A percentile compares a stretch with the other conserved stretches of the same genome.
Evolutionary conservation across 768 basidiomycete species (phyloP).

Genomic region (Ramaria sp.): DNA sequence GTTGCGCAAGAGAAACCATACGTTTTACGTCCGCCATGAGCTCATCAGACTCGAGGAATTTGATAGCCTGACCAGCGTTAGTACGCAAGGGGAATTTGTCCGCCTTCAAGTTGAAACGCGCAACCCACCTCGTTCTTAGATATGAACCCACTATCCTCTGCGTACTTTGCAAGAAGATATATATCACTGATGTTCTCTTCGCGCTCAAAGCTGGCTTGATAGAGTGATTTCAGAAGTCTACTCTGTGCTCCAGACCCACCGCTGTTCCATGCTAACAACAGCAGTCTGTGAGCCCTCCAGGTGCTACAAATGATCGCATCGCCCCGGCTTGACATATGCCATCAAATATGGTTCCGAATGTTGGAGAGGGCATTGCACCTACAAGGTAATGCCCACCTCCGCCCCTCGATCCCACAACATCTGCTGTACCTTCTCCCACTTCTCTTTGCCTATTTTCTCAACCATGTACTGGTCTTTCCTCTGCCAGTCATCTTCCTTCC

Average conservation of each 20-base stretch:
- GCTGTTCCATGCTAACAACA: constrained; percentile 53
- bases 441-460: constrained; percentile 43
- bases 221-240: constrained; percentile 44
- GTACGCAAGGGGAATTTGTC: neutral
- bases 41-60: constrained; percentile 58
- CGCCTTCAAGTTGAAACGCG: constrained; percentile 7
- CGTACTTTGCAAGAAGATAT: constrained; percentile 47
- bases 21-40: constrained; percentile 51
- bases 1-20: constrained; percentile 51
- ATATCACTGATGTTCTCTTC: constrained; percentile 52
- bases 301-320: constrained; percentile 55
- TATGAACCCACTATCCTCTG: constrained; percentile 47
- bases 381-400: constrained; percentile 51
- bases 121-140: constrained; percentile 44
- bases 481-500: constrained; percentile 20
- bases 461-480: constrained; percentile 28
- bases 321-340: constrained; percentile 34
- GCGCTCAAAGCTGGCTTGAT: constrained; percentile 57
- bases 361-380: constrained; percentile 16
- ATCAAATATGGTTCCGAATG: constrained; percentile 4
- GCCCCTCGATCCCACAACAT: constrained; percentile 41
- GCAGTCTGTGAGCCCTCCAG: constrained; percentile 59
- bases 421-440: constrained; percentile 29
- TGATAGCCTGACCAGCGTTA: constrained; percentile 34
- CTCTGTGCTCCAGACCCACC: constrained; percentile 54